Evolutionary conservation across 2,329 filamentous ascomycete species (phyloP).

Genomic region (Alternaria burnsii): DNA sequence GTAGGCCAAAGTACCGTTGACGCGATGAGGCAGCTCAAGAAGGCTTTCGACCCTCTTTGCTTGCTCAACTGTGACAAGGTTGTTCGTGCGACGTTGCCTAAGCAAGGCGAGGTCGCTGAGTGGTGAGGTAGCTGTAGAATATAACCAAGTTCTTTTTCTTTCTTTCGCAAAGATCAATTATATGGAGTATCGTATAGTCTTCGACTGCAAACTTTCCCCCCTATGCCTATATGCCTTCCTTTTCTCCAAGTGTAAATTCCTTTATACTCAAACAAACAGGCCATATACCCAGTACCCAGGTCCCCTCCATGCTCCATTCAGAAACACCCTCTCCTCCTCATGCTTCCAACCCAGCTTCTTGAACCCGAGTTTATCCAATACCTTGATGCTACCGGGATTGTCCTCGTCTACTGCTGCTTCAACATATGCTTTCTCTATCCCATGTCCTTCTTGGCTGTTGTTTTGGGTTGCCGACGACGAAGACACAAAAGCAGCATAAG

Average conservation of each 20-base stretch:
- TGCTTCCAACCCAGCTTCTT: conserved; percentile 32
- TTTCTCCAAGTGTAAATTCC: background rate
- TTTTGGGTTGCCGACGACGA: background rate
- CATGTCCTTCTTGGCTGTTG: background rate
- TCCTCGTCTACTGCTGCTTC: conserved; percentile 34
- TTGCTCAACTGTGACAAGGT: conserved; percentile 72
- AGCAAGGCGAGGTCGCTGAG: conserved; percentile 58
- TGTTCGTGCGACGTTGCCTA: conserved; percentile 63
- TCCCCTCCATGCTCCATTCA: conserved; percentile 36
- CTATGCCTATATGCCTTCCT: background rate
- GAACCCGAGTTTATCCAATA: conserved; percentile 40
- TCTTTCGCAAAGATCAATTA: background rate
- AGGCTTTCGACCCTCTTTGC: conserved; percentile 78
- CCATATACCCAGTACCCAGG: conserved; percentile 35
- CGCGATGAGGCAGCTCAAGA: conserved; percentile 85
- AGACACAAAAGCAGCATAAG: conserved; percentile 13
- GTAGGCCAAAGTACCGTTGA: conserved; percentile 78
- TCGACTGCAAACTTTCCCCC: background rate
- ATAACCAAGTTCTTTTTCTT: background rate
- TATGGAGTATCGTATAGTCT: background rate
- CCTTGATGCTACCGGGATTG: conserved; percentile 31
- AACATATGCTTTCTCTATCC: conserved; percentile 26
- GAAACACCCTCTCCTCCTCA: conserved; percentile 29
- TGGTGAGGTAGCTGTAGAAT: conserved; percentile 45
- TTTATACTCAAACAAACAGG: conserved; percentile 20